Base-by-base conservation (phyloP, 805 yeast genomes). In the Nakazawaea siamensis region DNA sequence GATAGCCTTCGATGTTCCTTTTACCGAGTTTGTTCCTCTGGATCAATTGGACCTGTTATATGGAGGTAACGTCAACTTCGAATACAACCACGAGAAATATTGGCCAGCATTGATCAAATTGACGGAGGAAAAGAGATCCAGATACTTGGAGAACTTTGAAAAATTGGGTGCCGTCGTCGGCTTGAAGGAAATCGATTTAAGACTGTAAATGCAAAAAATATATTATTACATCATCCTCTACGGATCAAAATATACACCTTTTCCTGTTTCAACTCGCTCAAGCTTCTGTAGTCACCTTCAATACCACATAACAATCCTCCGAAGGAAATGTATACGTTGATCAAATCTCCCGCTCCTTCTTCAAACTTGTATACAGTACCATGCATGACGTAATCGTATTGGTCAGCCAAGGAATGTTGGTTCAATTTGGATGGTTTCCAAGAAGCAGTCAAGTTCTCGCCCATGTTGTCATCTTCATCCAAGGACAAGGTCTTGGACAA, bases 331-430 rank as follows among this genome's bases (percentile, higher is more conserved):
- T 86, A 92, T 17, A 90, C 95, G 15, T 94, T 79, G 60, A 86
- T 81, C 45, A 65, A 66, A 51, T 78, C 84, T 39, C 61, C 64
- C 46, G 64, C 62, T 44, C 73, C 73, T 62, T 92, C 98, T 57
- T 90, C 96, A 54, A 92, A 92, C 58, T 90, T 88, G 68, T 92
- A 92, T 30, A 92, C 94, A 5, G 95, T 87, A 36, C 98, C 98
- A 56, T 88, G 78, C 97, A 92, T 90, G 45, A 92, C 97, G 51
- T 92, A 92, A 58, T 90, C 97, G 64, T 87, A 90, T 54, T 92
- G 97, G 56, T 90, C 97, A 46, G 96, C 95, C 50, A 90, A 68
- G 5, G 94, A 73, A 52, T 80, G 73, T 47, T 87, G 95, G 40
- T 80, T 83, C 10, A 82, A 71, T 58, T 73, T 82, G 29, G 95